Conservation (phyloP, 176 grass and related monocot species). For the Thinopyrum elongatum region DNA sequence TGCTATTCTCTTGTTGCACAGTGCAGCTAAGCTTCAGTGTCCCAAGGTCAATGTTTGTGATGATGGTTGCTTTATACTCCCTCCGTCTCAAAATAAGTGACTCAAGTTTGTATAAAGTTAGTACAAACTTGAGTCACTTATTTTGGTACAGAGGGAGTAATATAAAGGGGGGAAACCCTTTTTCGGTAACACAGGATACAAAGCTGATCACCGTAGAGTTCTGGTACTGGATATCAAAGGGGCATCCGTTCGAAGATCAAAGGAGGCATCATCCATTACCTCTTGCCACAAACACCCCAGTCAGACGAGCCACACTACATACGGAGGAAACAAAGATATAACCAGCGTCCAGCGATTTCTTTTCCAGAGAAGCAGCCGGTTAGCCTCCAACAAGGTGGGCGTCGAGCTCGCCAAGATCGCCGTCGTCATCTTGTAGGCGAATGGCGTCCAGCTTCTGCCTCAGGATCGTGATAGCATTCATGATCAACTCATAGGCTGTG, state of each 20-base stretch:
- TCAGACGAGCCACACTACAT: slow-evolving; percentile 8
- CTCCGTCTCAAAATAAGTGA: too few species aligned
- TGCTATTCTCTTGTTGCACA: too few species aligned
- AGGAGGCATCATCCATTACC: not conserved
- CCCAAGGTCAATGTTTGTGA: too few species aligned
- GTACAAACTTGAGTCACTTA: too few species aligned
- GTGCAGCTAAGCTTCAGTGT: too few species aligned
- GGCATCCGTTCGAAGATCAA: not conserved
- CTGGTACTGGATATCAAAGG: not conserved
- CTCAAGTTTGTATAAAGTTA: too few species aligned
- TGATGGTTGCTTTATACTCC: too few species aligned
- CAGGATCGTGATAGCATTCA: slow-evolving; percentile 65
- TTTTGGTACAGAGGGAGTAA: too few species aligned
- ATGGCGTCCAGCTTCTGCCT: slow-evolving; percentile 87
- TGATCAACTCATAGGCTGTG: slow-evolving; percentile 69
- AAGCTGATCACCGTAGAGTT: not conserved
- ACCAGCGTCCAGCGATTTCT: not conserved
- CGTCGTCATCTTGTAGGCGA: slow-evolving; percentile 70
- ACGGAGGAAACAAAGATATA: not conserved
- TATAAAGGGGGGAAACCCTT: too few species aligned
- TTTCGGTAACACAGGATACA: too few species aligned
- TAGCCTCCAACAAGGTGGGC: slow-evolving; percentile 65
- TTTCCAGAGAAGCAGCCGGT: not conserved
- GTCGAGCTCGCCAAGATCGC: slow-evolving; percentile 69
- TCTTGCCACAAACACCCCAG: not conserved